These are phyloP conservation scores for Ophiostoma ulmi DNA, from an alignment of 2,329 filamentous ascomycete species.

Conservation along the genomic window DNA sequence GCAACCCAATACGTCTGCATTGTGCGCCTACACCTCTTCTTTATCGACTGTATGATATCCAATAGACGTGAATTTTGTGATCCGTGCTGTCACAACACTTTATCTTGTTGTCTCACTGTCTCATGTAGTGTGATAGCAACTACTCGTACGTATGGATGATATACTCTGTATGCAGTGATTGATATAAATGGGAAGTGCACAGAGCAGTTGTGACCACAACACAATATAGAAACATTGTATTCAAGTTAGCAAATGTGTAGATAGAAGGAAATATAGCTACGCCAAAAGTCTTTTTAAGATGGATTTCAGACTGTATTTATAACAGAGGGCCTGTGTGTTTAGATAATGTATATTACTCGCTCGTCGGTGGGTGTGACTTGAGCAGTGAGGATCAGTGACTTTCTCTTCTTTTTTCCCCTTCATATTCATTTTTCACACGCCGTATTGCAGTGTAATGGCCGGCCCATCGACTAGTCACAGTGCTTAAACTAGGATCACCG, in stretches of 20 bases:
- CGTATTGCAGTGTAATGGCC: not conserved
- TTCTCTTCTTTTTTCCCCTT: not conserved
- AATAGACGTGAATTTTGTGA: not conserved
- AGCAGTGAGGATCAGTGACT: not conserved
- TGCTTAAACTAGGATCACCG: not conserved
- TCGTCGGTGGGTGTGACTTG: not conserved
- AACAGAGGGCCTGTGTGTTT: not conserved
- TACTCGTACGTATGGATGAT: slow-evolving; percentile 6
- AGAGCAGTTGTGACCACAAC: slow-evolving; percentile 4
- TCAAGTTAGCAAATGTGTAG: not conserved
- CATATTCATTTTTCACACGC: too few relatives aligned
- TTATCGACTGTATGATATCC: not conserved
- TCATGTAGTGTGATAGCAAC: not conserved
- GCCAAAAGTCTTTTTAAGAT: not conserved
- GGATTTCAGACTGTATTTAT: not conserved
- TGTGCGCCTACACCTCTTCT: not conserved
- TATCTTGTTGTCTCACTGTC: not conserved
- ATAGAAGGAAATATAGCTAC: not conserved
- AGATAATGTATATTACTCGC: not conserved
- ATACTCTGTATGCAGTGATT: not conserved
- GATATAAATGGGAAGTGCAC: not conserved
- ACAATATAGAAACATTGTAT: not conserved
- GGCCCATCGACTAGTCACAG: slow-evolving; percentile 3
- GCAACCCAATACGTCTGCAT: not conserved
- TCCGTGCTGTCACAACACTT: not conserved